A percentile compares a stretch with the other conserved stretches of the same genome.
Conservation (phyloP, 495 filamentous ascomycete genomes). For the Hypoxylon fuscum region DNA sequence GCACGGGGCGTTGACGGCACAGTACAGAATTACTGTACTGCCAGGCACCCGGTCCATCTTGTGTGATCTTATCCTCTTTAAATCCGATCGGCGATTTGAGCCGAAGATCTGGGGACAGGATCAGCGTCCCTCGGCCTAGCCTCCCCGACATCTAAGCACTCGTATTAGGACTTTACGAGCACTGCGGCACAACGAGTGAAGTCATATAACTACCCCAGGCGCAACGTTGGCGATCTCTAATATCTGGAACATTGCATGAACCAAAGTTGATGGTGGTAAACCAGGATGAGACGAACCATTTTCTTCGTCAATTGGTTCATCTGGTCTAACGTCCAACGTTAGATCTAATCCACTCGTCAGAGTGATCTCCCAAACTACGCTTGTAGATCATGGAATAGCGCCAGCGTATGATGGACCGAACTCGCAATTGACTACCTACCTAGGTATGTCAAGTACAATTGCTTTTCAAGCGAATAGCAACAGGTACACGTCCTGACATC, state of each 20-base stretch:
- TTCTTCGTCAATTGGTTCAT: constrained; percentile 1
- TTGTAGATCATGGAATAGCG: constrained; percentile 12
- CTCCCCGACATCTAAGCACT: too few species aligned
- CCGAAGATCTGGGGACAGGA: constrained; percentile 38
- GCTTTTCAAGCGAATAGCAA: constrained; percentile 2
- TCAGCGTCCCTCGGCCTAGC: constrained; percentile 16
- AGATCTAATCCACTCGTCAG: constrained; percentile 1
- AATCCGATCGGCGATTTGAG: constrained; percentile 29
- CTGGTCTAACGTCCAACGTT: constrained; percentile 6
- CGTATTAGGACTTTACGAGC: too few species aligned
- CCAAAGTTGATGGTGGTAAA: neutral
- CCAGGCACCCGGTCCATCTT: constrained; percentile 2
- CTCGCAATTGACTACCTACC: constrained; percentile 6
- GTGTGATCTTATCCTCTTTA: constrained; percentile 20
- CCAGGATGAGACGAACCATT: neutral
- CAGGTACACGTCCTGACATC: neutral
- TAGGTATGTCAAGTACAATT: neutral
- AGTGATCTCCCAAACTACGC: constrained; percentile 10
- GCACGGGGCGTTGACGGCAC: constrained; percentile 5
- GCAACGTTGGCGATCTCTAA: constrained; percentile 11
- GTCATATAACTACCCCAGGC: constrained; percentile 9
- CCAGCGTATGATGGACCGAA: neutral
- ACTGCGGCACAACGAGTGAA: too few species aligned
- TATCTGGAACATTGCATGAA: constrained; percentile 10
- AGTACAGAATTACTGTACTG: constrained; percentile 4